Percentiles rank a stretch among this genome's conserved stretches.
Evolutionary conservation across 1,284 basidiomycete species (phyloP).

Genomic region (Apiotrichum siamense): DNA sequence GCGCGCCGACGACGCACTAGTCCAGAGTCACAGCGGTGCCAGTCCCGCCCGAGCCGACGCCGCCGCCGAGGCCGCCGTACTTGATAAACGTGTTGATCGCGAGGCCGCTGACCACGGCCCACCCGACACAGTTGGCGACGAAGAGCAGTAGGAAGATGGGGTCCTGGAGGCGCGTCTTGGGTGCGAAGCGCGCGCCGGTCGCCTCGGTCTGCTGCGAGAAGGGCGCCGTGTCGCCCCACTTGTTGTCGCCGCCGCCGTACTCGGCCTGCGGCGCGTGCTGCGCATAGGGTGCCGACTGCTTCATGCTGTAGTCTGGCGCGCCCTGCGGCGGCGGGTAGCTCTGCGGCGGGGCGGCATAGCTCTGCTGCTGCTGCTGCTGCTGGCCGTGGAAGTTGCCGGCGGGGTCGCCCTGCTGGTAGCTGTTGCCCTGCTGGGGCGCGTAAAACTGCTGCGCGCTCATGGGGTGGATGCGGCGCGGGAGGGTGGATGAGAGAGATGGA

Average conservation of each 20-base stretch:
- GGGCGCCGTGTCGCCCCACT: slow-evolving; percentile 44
- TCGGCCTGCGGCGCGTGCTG: slow-evolving; percentile 1
- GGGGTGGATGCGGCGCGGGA: neutral
- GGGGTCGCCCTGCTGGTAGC: neutral
- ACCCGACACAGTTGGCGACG: slow-evolving; percentile 63
- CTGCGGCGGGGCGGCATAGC: neutral
- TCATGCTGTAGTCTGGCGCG: neutral
- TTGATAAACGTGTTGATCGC: slow-evolving; percentile 59
- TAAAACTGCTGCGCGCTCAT: neutral
- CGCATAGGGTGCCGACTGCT: slow-evolving; percentile 10
- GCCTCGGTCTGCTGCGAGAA: slow-evolving; percentile 54
- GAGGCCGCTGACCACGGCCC: slow-evolving; percentile 61
- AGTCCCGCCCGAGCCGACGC: slow-evolving; percentile 36
- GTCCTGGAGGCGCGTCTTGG: slow-evolving; percentile 64
- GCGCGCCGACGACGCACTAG: slow-evolving; percentile 19
- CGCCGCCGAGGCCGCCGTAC: slow-evolving; percentile 55
- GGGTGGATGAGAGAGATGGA: neutral
- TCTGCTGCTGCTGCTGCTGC: neutral
- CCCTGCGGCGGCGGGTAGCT: neutral
- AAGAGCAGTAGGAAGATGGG: slow-evolving; percentile 65
- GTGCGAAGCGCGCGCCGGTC: slow-evolving; percentile 60
- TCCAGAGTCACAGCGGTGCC: slow-evolving; percentile 29
- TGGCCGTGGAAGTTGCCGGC: neutral
- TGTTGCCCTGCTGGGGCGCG: neutral
- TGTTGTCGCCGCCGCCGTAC: slow-evolving; percentile 11